These are phyloP conservation scores for Cornus suecica DNA, from an alignment of 148 eudicot genomes.

Conservation along the genomic window DNA sequence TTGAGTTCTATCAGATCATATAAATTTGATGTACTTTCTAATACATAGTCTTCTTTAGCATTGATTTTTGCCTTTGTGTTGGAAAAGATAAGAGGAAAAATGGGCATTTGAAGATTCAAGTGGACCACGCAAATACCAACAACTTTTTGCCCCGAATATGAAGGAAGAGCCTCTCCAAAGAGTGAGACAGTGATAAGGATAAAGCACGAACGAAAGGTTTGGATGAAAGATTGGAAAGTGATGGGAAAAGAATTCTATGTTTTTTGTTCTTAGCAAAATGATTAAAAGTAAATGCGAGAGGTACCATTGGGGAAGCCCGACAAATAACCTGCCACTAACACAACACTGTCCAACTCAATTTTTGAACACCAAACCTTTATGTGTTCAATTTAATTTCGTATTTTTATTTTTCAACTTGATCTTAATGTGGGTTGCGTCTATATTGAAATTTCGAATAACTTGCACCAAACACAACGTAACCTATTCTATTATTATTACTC, in stretches of 20 bases:
- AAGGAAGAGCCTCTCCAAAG: constrained; percentile 30
- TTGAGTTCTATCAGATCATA: constrained; percentile 4
- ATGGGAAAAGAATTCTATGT: background rate
- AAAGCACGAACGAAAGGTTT: constrained; percentile 5
- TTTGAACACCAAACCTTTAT: too few species aligned
- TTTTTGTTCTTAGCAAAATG: background rate
- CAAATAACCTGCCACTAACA: too few species aligned
- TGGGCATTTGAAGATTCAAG: constrained; percentile 16
- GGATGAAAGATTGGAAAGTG: background rate
- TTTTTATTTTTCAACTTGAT: too few species aligned
- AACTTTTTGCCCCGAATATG: constrained; percentile 24
- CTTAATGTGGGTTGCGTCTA: too few species aligned
- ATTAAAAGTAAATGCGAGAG: background rate
- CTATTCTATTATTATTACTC: too few species aligned
- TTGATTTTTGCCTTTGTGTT: constrained; percentile 10
- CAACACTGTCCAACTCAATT: too few species aligned
- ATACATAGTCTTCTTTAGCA: constrained; percentile 22
- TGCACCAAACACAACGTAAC: too few species aligned
- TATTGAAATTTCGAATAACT: too few species aligned
- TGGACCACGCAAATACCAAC: constrained; percentile 22
- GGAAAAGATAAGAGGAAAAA: constrained; percentile 14
- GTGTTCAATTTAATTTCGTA: too few species aligned
- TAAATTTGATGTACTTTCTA: constrained; percentile 16
- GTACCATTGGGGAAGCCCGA: too few species aligned
- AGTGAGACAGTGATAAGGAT: constrained; percentile 27